phyloP scores from a whole-genome alignment of 202 grass and related monocot genomes.

The Digitaria exilis region DNA sequence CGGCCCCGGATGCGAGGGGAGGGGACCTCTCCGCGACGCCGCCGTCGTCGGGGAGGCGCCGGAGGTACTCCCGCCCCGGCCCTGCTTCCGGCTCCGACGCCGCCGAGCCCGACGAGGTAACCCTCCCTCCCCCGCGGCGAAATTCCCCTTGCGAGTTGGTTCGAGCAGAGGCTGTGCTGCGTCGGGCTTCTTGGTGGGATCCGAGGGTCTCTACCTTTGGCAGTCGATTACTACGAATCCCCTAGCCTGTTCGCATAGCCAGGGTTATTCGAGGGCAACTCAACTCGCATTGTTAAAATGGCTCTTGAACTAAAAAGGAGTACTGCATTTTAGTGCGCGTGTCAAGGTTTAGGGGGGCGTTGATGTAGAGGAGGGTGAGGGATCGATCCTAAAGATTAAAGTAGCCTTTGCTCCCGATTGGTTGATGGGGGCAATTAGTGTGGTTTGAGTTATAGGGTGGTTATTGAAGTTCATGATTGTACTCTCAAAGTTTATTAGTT shows the following conservation, averaged over 20 bases:
- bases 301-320: neutral
- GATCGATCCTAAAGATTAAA: neutral
- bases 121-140: neutral
- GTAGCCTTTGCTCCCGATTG: neutral
- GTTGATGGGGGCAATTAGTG: neutral
- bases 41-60: slow-evolving; percentile 42
- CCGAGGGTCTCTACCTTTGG: neutral
- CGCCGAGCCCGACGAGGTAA: slow-evolving; percentile 53
- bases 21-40: slow-evolving; percentile 18
- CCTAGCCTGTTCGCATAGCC: neutral
- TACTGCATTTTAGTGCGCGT: neutral
- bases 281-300: neutral
- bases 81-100: slow-evolving; percentile 11
- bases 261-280: neutral
- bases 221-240: neutral
- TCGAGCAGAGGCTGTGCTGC: neutral
- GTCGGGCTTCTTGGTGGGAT: neutral
- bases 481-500: neutral
- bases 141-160: neutral
- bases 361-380: neutral
- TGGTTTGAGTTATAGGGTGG: neutral
- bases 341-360: neutral
- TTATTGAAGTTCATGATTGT: neutral
- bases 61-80: slow-evolving; percentile 40
- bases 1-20: neutral